Evolutionary conservation across 2,329 filamentous ascomycete genomes (phyloP).

Genomic region (Penicillium expansum): DNA sequence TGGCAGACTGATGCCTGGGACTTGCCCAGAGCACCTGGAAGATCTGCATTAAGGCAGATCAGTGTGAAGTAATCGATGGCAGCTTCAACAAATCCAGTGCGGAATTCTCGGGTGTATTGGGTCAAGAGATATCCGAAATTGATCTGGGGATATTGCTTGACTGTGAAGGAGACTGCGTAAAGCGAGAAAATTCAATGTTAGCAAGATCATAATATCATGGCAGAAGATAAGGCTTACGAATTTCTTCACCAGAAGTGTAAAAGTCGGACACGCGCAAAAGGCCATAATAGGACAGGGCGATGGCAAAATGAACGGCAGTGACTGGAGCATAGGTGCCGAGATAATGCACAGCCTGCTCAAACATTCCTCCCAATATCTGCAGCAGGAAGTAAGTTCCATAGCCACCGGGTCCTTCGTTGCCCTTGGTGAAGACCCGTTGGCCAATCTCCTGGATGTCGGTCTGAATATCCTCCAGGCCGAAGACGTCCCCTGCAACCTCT

Average conservation of each 20-base stretch:
- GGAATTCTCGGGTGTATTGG: slow-evolving; percentile 94
- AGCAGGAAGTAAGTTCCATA: slow-evolving; percentile 93
- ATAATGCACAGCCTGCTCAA: slow-evolving; percentile 88
- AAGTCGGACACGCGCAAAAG: slow-evolving; percentile 84
- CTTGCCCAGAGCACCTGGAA: slow-evolving; percentile 69
- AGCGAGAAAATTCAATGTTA: not conserved
- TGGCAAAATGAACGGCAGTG: slow-evolving; percentile 90
- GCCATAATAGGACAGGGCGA: slow-evolving; percentile 85
- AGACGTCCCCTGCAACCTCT: slow-evolving; percentile 61
- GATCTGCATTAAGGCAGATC: slow-evolving; percentile 86
- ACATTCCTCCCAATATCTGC: slow-evolving; percentile 85
- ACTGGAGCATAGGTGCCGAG: slow-evolving; percentile 89
- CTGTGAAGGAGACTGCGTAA: slow-evolving; percentile 52
- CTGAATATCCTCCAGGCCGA: slow-evolving; percentile 67
- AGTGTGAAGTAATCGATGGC: slow-evolving; percentile 91
- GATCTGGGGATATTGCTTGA: slow-evolving; percentile 66
- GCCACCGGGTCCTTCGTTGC: slow-evolving; percentile 71
- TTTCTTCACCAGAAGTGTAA: slow-evolving; percentile 67
- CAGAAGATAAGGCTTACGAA: slow-evolving; percentile 46
- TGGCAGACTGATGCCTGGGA: slow-evolving; percentile 82
- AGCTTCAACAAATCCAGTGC: slow-evolving; percentile 80
- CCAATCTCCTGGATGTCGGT: slow-evolving; percentile 83
- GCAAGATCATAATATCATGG: slow-evolving; percentile 3
- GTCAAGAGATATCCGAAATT: slow-evolving; percentile 93
- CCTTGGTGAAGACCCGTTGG: slow-evolving; percentile 83